Base-by-base conservation (phyloP, 805 yeast species). In the Brettanomyces nanus region DNA sequence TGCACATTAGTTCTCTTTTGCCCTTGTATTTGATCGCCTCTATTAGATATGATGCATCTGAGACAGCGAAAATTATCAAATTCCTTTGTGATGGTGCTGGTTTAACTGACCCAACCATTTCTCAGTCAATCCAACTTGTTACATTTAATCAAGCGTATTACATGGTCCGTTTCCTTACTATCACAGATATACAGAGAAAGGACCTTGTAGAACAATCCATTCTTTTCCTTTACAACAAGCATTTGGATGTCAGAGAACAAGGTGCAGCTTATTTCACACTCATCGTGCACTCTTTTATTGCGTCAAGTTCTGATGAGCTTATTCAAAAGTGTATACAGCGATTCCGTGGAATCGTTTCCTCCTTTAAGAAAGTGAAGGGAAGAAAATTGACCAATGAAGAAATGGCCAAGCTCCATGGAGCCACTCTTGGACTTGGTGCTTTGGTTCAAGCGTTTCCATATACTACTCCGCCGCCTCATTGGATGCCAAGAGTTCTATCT, bases 371-470 rank as follows among this genome's bases (percentile, higher is more conserved):
- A 17, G 26, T 27, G 11, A 56, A 55, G 18, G 48, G 47, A 15
- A 53, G 60, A 45, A 66, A 63, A 3, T 44, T 69, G 26, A 48
- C 71, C 3, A 52, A 55, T 30, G 66, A 66, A 15, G 72, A 71
- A 39, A 53, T 63, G 9, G 62, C 72, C 5, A 58, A 61, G 3
- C 61, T 86, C 3, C 97, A 90, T 54, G 95, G 94, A 3, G 86
- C 95, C 2, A 78, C 89, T 0, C 62, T 92, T 19, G 97, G 97
- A 0, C 62, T 90, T 2, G 95, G 97, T 6, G 85, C 97, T 0
- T 62, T 90, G 31, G 75, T 92, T 2, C 77, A 80, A 33, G 97
- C 97, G 0, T 92, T 83, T 60, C 90, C 97, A 2, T 92, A 87
- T 51, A 64, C 69, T 3, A 81, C 95, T 1, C 98, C 98, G 0